Evolutionary conservation across 768 basidiomycete genomes (phyloP).

Genomic region (Gloeopeniophorella convolvens): DNA sequence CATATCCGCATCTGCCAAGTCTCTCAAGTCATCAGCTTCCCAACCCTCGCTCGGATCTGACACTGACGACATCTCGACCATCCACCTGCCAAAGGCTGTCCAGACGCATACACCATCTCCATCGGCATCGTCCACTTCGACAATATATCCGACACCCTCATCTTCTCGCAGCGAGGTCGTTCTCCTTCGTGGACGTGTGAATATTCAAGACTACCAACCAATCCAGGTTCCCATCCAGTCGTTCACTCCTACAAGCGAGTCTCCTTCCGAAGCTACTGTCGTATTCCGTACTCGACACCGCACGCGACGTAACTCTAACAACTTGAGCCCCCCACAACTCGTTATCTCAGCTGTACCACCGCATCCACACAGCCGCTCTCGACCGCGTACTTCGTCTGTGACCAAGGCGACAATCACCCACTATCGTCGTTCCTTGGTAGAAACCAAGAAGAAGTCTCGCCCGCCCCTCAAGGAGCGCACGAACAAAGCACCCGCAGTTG

Average conservation of each 20-base stretch:
- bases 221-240: slow-evolving; percentile 14
- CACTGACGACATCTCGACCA: not conserved
- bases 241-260: not conserved
- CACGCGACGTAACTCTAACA: slow-evolving; percentile 11
- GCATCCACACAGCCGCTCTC: slow-evolving; percentile 8
- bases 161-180: slow-evolving; percentile 17
- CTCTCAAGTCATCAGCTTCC: slow-evolving; percentile 20
- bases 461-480: slow-evolving; percentile 3
- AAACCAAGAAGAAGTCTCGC: slow-evolving; percentile 11
- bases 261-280: slow-evolving; percentile 14
- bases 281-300: slow-evolving; percentile 9
- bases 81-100: slow-evolving; percentile 10
- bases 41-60: slow-evolving; percentile 10
- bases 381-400: slow-evolving; percentile 19
- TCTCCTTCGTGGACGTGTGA: slow-evolving; percentile 17
- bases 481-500: not conserved
- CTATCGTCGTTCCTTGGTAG: slow-evolving; percentile 20
- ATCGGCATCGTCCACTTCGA: not conserved
- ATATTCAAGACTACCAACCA: slow-evolving; percentile 16
- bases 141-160: slow-evolving; percentile 4
- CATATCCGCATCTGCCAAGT: slow-evolving; percentile 27
- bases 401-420: slow-evolving; percentile 22
- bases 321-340: not conserved
- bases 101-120: slow-evolving; percentile 8
- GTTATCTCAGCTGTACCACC: not conserved